A percentile compares a stretch with the other conserved stretches of the same genome.
phyloP scores from a whole-genome alignment of 108 stramenopile genomes.

The Pseudonitzschia delicatissima region DNA sequence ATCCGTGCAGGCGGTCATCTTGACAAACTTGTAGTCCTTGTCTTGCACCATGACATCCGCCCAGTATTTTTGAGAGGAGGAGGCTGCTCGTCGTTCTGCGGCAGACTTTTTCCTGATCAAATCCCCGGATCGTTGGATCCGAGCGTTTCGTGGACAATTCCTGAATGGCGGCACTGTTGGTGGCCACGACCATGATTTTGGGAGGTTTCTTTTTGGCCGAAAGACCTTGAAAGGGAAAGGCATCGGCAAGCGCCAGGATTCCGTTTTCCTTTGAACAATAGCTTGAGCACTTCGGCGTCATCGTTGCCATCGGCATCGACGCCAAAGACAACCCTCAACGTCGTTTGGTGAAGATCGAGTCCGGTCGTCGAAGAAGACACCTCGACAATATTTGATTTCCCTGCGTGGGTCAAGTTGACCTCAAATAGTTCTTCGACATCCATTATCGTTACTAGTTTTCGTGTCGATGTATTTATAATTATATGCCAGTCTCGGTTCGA shows the following conservation, averaged over 20 bases:
- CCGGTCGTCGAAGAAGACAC: constrained; percentile 4
- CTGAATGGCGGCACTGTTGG: constrained; percentile 17
- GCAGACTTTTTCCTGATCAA: constrained; percentile 29
- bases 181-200: constrained; percentile 67
- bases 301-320: neutral
- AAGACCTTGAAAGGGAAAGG: constrained; percentile 3
- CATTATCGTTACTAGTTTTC: neutral
- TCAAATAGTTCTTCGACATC: neutral
- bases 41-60: constrained; percentile 20
- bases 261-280: constrained; percentile 24
- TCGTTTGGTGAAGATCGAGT: neutral
- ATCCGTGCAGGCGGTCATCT: constrained; percentile 56
- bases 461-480: neutral
- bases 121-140: constrained; percentile 79
- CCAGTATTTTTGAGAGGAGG: constrained; percentile 9
- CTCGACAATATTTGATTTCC: neutral
- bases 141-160: constrained; percentile 46
- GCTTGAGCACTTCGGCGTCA: constrained; percentile 3
- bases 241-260: neutral
- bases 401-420: constrained; percentile 9
- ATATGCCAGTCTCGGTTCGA: too few species aligned
- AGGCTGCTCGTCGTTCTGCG: neutral
- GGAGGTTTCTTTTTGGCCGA: constrained; percentile 23
- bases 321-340: neutral
- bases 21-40: constrained; percentile 59